A percentile compares a stretch with the other conserved stretches of the same genome.
Evolutionary conservation across 1,284 basidiomycete genomes (phyloP).

Genomic region (Pseudozyma thailandica): DNA sequence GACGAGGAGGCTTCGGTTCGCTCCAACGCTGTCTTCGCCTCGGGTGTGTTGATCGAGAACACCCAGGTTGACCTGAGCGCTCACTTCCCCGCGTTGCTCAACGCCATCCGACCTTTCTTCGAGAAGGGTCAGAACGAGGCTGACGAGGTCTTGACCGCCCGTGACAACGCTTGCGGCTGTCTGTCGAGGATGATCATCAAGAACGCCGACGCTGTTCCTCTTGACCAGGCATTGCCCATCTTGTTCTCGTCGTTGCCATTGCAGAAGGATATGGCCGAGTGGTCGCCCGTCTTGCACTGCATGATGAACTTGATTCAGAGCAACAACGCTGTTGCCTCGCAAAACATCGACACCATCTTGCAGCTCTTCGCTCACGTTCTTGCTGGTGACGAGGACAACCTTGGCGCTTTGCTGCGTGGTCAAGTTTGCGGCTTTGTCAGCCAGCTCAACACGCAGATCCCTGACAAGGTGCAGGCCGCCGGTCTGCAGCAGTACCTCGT

Average conservation of each 20-base stretch:
- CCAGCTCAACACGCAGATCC: conserved; percentile 78
- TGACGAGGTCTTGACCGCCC: conserved; percentile 80
- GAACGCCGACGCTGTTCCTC: conserved; percentile 82
- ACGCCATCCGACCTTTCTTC: conserved; percentile 85
- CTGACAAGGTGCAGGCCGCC: conserved; percentile 79
- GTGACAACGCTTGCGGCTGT: conserved; percentile 95
- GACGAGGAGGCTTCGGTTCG: conserved; percentile 91
- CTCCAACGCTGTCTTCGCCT: conserved; percentile 94
- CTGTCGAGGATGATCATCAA: conserved; percentile 88
- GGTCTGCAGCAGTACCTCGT: conserved; percentile 72
- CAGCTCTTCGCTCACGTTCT: conserved; percentile 86
- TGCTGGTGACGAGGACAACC: conserved; percentile 67
- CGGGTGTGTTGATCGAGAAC: conserved; percentile 90
- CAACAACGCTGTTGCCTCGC: conserved; percentile 76
- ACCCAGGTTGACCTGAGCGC: conserved; percentile 82
- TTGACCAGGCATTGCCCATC: conserved; percentile 85
- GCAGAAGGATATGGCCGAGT: conserved; percentile 80
- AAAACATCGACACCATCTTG: conserved; percentile 82
- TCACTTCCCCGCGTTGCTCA: conserved; percentile 84
- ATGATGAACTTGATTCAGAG: conserved; percentile 87
- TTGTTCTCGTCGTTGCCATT: conserved; percentile 86
- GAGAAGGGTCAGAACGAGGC: conserved; percentile 73
- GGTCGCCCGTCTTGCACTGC: conserved; percentile 81
- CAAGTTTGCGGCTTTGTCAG: conserved; percentile 74
- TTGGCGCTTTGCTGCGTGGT: conserved; percentile 70